phyloP scores from a whole-genome alignment of 345 rosid genomes.

The Ceriops zippeliana region DNA sequence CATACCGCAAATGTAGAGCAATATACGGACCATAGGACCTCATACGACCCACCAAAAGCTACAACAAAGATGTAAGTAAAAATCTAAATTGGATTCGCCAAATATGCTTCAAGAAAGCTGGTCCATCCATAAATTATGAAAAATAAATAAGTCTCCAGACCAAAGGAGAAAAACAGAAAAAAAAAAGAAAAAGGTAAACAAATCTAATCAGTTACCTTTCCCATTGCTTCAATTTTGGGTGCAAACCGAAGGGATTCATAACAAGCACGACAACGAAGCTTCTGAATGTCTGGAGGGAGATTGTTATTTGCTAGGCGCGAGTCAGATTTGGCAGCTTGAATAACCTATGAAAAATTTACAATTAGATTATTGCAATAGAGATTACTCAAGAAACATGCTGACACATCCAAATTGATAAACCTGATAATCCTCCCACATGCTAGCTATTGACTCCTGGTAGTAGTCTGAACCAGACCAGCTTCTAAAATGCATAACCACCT shows the following conservation, averaged over 20 bases:
- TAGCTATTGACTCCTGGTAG: conserved; percentile 67
- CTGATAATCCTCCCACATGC: conserved; percentile 72
- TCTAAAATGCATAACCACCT: conserved; percentile 65
- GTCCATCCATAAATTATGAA: conserved; percentile 3
- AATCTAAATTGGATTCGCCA: conserved; percentile 2
- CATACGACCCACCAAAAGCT: conserved; percentile 85
- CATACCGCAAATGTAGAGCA: conserved; percentile 75
- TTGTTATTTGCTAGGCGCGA: conserved; percentile 83
- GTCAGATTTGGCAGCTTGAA: conserved; percentile 85
- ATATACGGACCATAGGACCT: conserved; percentile 76
- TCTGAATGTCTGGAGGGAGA: conserved; percentile 73
- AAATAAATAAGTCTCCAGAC: conserved; percentile 6
- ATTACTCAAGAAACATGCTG: conserved; percentile 3
- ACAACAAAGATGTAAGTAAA: conserved; percentile 15
- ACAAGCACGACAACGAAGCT: conserved; percentile 80
- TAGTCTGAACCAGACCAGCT: conserved; percentile 91
- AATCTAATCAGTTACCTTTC: conserved; percentile 71
- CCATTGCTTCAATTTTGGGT: conserved; percentile 64
- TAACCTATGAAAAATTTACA: conserved; percentile 38
- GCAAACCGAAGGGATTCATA: conserved; percentile 79
- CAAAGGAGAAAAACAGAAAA: conserved; percentile 29
- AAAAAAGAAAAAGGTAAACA: conserved; percentile 1
- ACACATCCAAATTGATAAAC: conserved; percentile 27
- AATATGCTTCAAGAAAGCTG: conserved; percentile 11
- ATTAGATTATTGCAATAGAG: conserved; percentile 10